These are phyloP conservation scores for Earliella scabrosa DNA, from an alignment of 1,284 basidiomycete species.

Conservation along the genomic window DNA sequence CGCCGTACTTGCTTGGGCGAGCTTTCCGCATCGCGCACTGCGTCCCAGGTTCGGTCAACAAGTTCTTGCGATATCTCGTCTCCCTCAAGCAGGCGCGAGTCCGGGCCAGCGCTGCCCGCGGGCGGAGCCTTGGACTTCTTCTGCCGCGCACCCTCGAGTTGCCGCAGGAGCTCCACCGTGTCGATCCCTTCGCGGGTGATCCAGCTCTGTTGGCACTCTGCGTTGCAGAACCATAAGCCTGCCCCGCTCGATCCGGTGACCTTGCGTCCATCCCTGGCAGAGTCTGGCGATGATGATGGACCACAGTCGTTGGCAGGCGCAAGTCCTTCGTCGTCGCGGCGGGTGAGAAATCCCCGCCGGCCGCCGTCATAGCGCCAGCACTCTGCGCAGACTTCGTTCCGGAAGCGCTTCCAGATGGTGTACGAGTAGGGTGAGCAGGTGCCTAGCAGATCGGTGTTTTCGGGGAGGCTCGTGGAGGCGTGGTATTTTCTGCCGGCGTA, in stretches of 20 bases:
- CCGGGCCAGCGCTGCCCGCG: slow-evolving; percentile 20
- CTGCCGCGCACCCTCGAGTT: slow-evolving; percentile 39
- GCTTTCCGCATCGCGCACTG: slow-evolving; percentile 21
- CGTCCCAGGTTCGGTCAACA: slow-evolving; percentile 30
- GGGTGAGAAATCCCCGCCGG: slow-evolving; percentile 32
- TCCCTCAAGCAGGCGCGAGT: slow-evolving; percentile 10
- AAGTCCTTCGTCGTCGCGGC: slow-evolving; percentile 29
- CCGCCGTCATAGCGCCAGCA: slow-evolving; percentile 65
- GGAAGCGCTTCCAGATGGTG: slow-evolving; percentile 46
- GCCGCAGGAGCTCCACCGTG: slow-evolving; percentile 33
- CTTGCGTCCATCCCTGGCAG: too few species aligned
- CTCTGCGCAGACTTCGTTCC: slow-evolving; percentile 65
- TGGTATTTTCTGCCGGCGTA: slow-evolving; percentile 34
- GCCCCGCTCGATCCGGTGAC: slow-evolving; percentile 23
- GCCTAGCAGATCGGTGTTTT: slow-evolving; percentile 26
- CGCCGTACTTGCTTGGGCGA: slow-evolving; percentile 27
- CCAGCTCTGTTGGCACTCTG: slow-evolving; percentile 51
- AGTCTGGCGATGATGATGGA: too few species aligned
- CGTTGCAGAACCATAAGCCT: slow-evolving; percentile 60
- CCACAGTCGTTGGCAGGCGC: not conserved
- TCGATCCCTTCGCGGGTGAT: slow-evolving; percentile 38
- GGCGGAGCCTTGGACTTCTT: slow-evolving; percentile 34
- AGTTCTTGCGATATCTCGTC: slow-evolving; percentile 19
- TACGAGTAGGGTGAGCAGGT: slow-evolving; percentile 32
- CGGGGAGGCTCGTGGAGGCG: slow-evolving; percentile 26